These are phyloP conservation scores for Hypholoma fasciculare DNA, from an alignment of 768 basidiomycete species.

Conservation along the genomic window DNA sequence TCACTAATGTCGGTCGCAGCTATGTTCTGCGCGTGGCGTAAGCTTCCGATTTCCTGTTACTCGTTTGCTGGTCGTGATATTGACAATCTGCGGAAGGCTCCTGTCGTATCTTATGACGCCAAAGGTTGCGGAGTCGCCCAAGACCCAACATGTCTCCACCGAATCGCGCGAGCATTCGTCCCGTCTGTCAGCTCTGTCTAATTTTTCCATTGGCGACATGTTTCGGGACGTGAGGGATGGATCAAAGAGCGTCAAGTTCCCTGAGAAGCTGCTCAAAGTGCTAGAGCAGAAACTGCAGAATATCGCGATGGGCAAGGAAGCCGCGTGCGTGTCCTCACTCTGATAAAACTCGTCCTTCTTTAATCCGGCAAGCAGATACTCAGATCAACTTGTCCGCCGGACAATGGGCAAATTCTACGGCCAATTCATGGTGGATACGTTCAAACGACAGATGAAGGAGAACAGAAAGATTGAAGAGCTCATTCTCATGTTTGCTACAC, in stretches of 20 bases:
- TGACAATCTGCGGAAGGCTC: conserved; percentile 45
- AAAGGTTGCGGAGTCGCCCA: conserved; percentile 43
- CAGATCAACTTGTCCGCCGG: conserved; percentile 85
- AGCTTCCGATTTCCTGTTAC: conserved; percentile 29
- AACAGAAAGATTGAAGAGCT: conserved; percentile 97
- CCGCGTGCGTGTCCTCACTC: conserved; percentile 60
- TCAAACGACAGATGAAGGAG: conserved; percentile 91
- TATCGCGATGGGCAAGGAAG: conserved; percentile 92
- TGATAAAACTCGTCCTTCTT: neutral
- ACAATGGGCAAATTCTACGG: conserved; percentile 94
- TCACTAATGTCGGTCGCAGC: conserved; percentile 35
- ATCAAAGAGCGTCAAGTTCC: conserved; percentile 87
- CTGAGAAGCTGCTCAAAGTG: conserved; percentile 90
- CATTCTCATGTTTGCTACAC: conserved; percentile 93
- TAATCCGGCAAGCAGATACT: conserved; percentile 54
- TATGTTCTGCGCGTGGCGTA: conserved; percentile 85
- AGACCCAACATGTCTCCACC: conserved; percentile 30
- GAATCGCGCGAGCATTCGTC: conserved; percentile 67
- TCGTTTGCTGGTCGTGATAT: conserved; percentile 13
- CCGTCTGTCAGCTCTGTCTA: conserved; percentile 68
- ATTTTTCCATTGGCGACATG: conserved; percentile 72
- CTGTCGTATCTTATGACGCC: conserved; percentile 71
- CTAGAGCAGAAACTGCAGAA: conserved; percentile 87
- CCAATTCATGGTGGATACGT: conserved; percentile 81
- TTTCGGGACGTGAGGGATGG: conserved; percentile 79